Evolutionary conservation across 768 basidiomycete genomes (phyloP).

Genomic region (Russula sp.): DNA sequence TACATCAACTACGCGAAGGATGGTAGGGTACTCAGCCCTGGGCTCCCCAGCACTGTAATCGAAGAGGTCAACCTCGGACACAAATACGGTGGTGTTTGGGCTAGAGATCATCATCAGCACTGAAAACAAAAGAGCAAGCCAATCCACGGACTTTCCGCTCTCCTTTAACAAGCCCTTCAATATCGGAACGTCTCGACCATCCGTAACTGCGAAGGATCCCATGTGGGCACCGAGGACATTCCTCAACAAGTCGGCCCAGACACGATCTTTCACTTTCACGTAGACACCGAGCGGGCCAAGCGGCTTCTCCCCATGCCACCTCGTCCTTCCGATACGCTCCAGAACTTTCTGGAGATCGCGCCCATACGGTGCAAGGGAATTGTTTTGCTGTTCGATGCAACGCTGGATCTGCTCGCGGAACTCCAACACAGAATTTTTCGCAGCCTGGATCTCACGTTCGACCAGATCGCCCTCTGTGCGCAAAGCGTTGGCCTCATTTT

Average conservation of each 20-base stretch:
- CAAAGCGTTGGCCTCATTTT: slow-evolving; percentile 1
- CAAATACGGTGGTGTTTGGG: slow-evolving; percentile 46
- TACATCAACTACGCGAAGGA: slow-evolving; percentile 79
- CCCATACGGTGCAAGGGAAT: slow-evolving; percentile 59
- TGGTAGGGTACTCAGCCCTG: slow-evolving; percentile 53
- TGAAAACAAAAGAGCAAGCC: background rate
- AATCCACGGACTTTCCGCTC: slow-evolving; percentile 53
- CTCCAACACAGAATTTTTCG: slow-evolving; percentile 40
- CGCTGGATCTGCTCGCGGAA: slow-evolving; percentile 46
- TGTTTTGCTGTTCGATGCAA: slow-evolving; percentile 47
- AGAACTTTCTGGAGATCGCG: slow-evolving; percentile 53
- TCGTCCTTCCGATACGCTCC: slow-evolving; percentile 41
- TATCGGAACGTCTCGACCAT: slow-evolving; percentile 51
- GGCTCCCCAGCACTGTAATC: slow-evolving; percentile 76
- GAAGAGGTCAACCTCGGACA: slow-evolving; percentile 69
- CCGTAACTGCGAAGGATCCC: slow-evolving; percentile 68
- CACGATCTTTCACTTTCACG: slow-evolving; percentile 66
- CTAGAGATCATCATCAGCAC: slow-evolving; percentile 31
- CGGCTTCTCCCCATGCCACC: slow-evolving; percentile 62
- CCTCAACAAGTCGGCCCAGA: slow-evolving; percentile 64
- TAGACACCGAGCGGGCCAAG: slow-evolving; percentile 76
- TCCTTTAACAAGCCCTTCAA: slow-evolving; percentile 53
- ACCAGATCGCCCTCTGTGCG: slow-evolving; percentile 32
- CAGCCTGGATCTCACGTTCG: slow-evolving; percentile 31
- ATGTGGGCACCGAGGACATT: slow-evolving; percentile 52